Percentiles rank a stretch among this genome's conserved stretches.
phyloP scores from a whole-genome alignment of 2,329 filamentous ascomycete genomes.

The Fusarium liriodendri region DNA sequence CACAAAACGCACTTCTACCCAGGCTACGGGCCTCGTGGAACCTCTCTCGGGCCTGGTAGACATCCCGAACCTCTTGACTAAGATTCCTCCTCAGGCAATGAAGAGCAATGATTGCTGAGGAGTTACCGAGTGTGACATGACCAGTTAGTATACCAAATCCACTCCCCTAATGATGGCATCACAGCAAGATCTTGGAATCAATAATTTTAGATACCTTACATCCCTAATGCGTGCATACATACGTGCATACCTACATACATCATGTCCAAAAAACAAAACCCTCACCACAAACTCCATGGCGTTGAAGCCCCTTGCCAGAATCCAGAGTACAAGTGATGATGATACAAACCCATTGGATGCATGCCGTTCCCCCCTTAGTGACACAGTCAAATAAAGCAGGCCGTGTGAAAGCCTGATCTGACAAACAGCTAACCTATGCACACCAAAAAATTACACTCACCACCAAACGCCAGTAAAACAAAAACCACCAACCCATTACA shows the following conservation, averaged over 20 bases:
- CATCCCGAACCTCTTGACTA: no score
- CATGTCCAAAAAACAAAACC: not conserved
- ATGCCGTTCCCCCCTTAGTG: not conserved
- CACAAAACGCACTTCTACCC: not conserved
- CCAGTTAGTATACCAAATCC: not conserved
- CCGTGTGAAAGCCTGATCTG: not conserved
- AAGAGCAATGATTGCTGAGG: not conserved
- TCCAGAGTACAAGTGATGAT: not conserved
- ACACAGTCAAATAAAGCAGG: not conserved
- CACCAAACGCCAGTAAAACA: not conserved
- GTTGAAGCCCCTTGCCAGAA: not conserved
- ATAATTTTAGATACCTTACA: not conserved
- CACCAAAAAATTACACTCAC: not conserved
- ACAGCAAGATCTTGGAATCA: not conserved
- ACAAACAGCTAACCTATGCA: not conserved
- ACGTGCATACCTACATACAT: slow-evolving; percentile 6
- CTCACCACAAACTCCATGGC: not conserved
- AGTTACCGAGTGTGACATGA: not conserved
- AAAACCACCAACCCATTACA: not conserved
- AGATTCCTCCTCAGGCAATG: not conserved
- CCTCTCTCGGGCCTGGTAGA: no score
- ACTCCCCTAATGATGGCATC: not conserved
- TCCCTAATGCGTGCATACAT: not conserved
- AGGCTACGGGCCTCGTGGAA: no score
- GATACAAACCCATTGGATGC: not conserved